Conservation (phyloP, 306 rosid species). For the Sicyos baderoa region DNA sequence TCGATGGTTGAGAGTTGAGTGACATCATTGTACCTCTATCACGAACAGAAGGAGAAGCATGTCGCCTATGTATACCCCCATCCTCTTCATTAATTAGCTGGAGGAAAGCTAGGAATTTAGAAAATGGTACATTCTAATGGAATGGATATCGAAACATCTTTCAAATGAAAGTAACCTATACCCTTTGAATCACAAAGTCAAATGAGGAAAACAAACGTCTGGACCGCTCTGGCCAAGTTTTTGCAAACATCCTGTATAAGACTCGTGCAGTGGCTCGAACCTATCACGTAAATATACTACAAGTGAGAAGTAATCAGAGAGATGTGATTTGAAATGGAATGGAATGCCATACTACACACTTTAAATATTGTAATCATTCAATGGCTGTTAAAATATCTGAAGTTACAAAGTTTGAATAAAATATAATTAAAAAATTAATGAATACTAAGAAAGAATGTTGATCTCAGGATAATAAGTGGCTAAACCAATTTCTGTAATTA, state of each 20-base stretch:
- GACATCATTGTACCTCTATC: conserved; percentile 63
- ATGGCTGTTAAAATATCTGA: background rate
- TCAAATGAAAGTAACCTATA: conserved; percentile 27
- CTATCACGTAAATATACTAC: conserved; percentile 42
- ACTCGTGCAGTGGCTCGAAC: conserved; percentile 94
- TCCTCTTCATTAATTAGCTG: conserved; percentile 99
- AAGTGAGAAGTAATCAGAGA: conserved; percentile 2
- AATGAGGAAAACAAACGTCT: conserved; percentile 71
- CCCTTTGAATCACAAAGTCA: conserved; percentile 97
- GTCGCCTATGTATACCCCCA: conserved; percentile 88
- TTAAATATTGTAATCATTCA: background rate
- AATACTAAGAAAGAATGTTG: background rate
- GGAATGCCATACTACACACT: background rate
- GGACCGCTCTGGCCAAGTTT: conserved; percentile 98
- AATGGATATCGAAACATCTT: conserved; percentile 24
- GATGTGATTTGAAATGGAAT: background rate
- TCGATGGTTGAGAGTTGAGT: conserved; percentile 51
- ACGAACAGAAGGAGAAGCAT: conserved; percentile 84
- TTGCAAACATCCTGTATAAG: conserved; percentile 92
- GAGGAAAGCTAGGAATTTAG: conserved; percentile 21
- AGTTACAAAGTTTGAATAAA: background rate
- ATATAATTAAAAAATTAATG: background rate
- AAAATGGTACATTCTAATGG: conserved; percentile 17
- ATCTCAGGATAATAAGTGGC: background rate
- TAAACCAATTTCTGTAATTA: background rate